Evolutionary conservation across 192 early-diverging fungal species (phyloP).

Genomic region (Helicostylum pulchrum): DNA sequence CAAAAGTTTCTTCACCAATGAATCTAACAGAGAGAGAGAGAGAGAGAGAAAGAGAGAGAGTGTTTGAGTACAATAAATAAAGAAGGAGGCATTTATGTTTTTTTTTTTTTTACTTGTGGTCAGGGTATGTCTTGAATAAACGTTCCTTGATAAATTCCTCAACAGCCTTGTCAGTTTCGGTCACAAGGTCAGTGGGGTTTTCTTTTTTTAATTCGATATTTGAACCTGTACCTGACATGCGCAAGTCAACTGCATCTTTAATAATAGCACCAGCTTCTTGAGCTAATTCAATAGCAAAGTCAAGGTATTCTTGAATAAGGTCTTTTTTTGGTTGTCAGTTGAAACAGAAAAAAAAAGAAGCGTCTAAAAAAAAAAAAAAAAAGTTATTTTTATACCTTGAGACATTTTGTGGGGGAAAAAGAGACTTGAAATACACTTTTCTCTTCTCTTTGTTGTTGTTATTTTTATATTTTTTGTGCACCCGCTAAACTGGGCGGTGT

Average conservation of each 20-base stretch:
- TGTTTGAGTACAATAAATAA: not conserved
- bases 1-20: conserved; percentile 85
- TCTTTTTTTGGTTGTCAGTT: not conserved
- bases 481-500: no score
- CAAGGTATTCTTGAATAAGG: conserved; percentile 16
- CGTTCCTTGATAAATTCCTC: conserved; percentile 67
- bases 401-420: not conserved
- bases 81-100: not conserved
- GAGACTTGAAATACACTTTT: no score
- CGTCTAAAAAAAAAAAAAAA: not conserved
- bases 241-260: conserved; percentile 48
- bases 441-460: conserved; percentile 2
- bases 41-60: not conserved
- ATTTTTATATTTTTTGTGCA: not conserved
- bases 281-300: conserved; percentile 51
- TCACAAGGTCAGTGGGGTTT: conserved; percentile 79
- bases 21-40: conserved; percentile 43
- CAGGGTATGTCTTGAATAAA: conserved; percentile 58
- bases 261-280: conserved; percentile 59
- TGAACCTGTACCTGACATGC: conserved; percentile 38
- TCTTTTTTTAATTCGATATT: conserved; percentile 52
- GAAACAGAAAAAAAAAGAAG: no score
- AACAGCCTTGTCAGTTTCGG: conserved; percentile 79
- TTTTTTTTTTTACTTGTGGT: conserved; percentile 48
- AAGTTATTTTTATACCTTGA: not conserved